Evolutionary conservation across 2,329 filamentous ascomycete species (phyloP).

Genomic region (Stachybotrys echinatus): DNA sequence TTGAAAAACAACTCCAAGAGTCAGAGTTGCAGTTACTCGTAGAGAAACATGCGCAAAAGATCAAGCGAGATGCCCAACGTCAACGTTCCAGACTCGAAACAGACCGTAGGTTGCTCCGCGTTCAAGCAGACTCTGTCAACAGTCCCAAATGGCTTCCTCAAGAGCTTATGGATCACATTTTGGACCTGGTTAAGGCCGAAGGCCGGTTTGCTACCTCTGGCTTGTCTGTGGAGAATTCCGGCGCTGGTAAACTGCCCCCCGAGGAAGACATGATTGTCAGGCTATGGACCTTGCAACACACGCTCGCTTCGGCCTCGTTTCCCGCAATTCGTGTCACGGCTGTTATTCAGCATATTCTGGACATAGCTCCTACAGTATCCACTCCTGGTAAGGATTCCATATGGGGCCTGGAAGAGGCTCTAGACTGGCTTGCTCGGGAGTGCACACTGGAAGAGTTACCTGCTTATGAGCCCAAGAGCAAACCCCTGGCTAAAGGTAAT

Average conservation of each 20-base stretch:
- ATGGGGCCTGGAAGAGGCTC: slow-evolving; percentile 81
- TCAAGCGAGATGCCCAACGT: slow-evolving; percentile 71
- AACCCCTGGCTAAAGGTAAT: slow-evolving; percentile 30
- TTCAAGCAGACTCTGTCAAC: slow-evolving; percentile 69
- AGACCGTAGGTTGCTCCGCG: slow-evolving; percentile 74
- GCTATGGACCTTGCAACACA: slow-evolving; percentile 79
- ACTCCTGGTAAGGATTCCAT: slow-evolving; percentile 57
- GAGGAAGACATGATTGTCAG: slow-evolving; percentile 77
- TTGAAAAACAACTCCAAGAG: slow-evolving; percentile 83
- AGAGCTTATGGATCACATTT: slow-evolving; percentile 71
- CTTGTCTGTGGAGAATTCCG: slow-evolving; percentile 36
- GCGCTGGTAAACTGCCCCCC: slow-evolving; percentile 47
- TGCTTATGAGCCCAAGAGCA: slow-evolving; percentile 53
- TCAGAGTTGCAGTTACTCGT: slow-evolving; percentile 85
- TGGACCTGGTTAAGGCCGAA: slow-evolving; percentile 67
- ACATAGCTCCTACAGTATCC: slow-evolving; percentile 59
- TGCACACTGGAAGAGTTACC: slow-evolving; percentile 65
- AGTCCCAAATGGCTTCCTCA: slow-evolving; percentile 73
- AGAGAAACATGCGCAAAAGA: slow-evolving; percentile 76
- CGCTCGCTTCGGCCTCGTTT: slow-evolving; percentile 66
- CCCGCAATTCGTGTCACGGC: slow-evolving; percentile 55
- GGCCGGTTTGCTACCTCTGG: slow-evolving; percentile 51
- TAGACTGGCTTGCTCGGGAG: slow-evolving; percentile 87
- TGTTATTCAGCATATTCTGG: slow-evolving; percentile 60
- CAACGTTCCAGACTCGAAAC: slow-evolving; percentile 77